Evolutionary conservation across 106 monocot genomes (phyloP).

Genomic region (Apostasia ramifera): DNA sequence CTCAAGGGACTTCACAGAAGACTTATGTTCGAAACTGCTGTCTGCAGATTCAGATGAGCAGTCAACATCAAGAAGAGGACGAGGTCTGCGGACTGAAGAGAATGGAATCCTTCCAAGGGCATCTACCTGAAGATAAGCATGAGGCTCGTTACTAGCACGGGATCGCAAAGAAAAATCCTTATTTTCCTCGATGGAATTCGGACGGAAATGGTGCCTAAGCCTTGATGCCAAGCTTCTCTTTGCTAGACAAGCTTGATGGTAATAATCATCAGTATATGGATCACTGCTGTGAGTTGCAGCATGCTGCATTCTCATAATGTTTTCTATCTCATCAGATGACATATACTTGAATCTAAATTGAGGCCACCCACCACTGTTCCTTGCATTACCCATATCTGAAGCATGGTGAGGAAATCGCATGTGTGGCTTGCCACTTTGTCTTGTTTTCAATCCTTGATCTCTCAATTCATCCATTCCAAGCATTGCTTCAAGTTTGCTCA

Average conservation of each 20-base stretch:
- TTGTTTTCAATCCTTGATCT: slow-evolving; percentile 16
- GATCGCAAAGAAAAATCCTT: slow-evolving; percentile 22
- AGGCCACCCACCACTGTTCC: slow-evolving; percentile 13
- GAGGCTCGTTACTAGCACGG: slow-evolving; percentile 21
- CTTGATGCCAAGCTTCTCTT: slow-evolving; percentile 21
- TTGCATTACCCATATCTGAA: slow-evolving; percentile 21
- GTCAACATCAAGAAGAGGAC: slow-evolving; percentile 39
- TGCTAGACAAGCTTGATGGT: slow-evolving; percentile 45
- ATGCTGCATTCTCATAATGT: slow-evolving; percentile 36
- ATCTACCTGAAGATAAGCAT: slow-evolving; percentile 42
- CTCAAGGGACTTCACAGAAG: slow-evolving; percentile 28
- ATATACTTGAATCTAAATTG: slow-evolving; percentile 42
- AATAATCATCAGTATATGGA: slow-evolving; percentile 41
- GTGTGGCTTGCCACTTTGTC: slow-evolving; percentile 17
- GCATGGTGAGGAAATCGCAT: slow-evolving; percentile 17
- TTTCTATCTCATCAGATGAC: slow-evolving; percentile 39
- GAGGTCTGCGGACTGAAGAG: slow-evolving; percentile 39
- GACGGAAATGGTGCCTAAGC: slow-evolving; percentile 31
- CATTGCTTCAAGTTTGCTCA: slow-evolving; percentile 18
- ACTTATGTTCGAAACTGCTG: slow-evolving; percentile 18
- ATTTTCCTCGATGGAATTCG: slow-evolving; percentile 6
- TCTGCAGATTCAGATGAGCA: slow-evolving; percentile 10
- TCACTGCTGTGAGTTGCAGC: slow-evolving; percentile 32
- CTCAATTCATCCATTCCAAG: slow-evolving; percentile 23
- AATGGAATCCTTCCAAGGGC: slow-evolving; percentile 39